phyloP scores from a whole-genome alignment of 2,329 filamentous ascomycete genomes.

The Mycosphaerella sp. region DNA sequence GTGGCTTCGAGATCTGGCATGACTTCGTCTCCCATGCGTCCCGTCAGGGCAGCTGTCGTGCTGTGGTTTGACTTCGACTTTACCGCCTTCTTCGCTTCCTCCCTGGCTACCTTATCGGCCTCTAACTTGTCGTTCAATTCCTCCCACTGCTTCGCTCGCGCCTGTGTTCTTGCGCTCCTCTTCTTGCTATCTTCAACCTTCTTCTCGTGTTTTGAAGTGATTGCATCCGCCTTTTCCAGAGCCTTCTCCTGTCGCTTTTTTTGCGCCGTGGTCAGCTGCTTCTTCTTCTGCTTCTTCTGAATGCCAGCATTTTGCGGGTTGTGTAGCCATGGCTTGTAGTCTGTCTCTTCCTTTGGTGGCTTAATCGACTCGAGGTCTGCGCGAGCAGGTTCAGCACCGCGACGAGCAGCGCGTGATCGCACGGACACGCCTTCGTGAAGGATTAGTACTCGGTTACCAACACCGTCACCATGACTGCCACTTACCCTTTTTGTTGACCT shows the following conservation, averaged over 20 bases:
- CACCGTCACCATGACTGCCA: neutral
- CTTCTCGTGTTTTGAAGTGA: constrained; percentile 49
- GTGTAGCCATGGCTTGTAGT: constrained; percentile 59
- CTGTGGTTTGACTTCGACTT: constrained; percentile 1
- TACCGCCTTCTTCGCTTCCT: constrained; percentile 11
- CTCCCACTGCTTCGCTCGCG: constrained; percentile 29
- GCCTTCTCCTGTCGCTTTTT: constrained; percentile 49
- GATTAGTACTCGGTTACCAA: neutral
- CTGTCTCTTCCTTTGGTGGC: constrained; percentile 45
- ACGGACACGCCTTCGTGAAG: constrained; percentile 50
- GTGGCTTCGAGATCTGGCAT: constrained; percentile 11
- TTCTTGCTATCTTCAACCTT: constrained; percentile 50
- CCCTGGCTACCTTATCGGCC: constrained; percentile 11
- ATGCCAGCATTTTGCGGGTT: constrained; percentile 64
- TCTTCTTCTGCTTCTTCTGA: constrained; percentile 58
- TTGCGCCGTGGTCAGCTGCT: constrained; percentile 49
- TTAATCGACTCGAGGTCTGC: constrained; percentile 29
- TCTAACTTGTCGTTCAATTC: constrained; percentile 29
- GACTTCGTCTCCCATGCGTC: constrained; percentile 14
- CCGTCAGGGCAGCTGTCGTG: neutral
- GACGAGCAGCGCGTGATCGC: constrained; percentile 68
- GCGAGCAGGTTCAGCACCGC: constrained; percentile 61
- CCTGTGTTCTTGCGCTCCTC: constrained; percentile 41
- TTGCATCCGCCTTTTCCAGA: constrained; percentile 50
- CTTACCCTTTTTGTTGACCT: constrained; percentile 41